phyloP scores from a whole-genome alignment of 2,329 filamentous ascomycete genomes.

The Phyllosticta capitalensis region DNA sequence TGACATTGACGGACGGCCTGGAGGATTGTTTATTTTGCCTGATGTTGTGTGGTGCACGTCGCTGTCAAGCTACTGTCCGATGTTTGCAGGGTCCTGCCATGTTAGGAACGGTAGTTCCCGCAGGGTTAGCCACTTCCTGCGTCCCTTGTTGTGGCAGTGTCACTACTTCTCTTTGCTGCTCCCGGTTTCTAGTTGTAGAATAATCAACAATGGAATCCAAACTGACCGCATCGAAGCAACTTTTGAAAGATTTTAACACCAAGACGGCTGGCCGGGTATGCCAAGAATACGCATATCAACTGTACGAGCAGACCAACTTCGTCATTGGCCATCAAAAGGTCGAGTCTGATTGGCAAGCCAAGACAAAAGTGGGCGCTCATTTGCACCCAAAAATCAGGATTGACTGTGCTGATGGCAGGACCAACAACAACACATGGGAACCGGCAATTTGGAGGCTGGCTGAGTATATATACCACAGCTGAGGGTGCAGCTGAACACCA shows the following conservation, averaged over 20 bases:
- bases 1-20: no score
- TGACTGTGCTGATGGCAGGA: neutral
- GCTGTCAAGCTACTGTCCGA: no score
- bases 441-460: neutral
- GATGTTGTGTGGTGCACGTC: no score
- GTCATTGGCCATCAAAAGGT: neutral
- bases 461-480: neutral
- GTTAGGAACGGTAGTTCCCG: no score
- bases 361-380: neutral
- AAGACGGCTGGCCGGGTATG: neutral
- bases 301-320: neutral
- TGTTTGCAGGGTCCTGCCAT: no score
- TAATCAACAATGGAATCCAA: no score
- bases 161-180: no score
- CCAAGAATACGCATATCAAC: neutral
- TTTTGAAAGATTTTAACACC: neutral
- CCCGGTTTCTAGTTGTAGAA: no score
- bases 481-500: no score
- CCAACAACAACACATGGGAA: neutral
- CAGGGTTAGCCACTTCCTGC: no score
- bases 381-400: neutral
- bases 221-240: neutral
- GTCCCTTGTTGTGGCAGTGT: no score
- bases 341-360: neutral
- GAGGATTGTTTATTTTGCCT: no score